Percentiles rank a stretch among this genome's conserved stretches.
phyloP scores from a whole-genome alignment of 176 grass and related monocot genomes.

The Microstegium vimineum region DNA sequence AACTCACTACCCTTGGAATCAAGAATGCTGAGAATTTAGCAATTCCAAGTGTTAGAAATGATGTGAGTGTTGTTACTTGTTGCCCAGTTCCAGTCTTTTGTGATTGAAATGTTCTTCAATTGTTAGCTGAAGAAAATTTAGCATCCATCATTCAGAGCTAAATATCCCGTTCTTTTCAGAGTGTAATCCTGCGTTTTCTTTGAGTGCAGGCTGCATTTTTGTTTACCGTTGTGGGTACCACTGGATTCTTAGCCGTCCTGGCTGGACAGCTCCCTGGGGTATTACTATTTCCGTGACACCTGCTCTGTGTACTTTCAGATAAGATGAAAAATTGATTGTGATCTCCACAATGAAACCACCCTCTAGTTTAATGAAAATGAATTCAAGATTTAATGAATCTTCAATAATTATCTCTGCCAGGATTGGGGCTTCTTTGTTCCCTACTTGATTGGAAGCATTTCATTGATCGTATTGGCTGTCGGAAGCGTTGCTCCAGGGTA shows the following conservation, averaged over 20 bases:
- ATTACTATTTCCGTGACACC: constrained; percentile 6
- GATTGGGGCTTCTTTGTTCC: constrained; percentile 99
- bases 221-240: constrained; percentile 78
- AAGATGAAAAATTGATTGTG: neutral
- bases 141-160: neutral
- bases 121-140: neutral
- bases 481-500: constrained; percentile 92
- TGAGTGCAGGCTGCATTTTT: constrained; percentile 76
- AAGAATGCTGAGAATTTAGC: constrained; percentile 92
- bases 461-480: constrained; percentile 72
- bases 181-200: neutral
- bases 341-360: no score
- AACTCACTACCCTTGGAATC: constrained; percentile 79
- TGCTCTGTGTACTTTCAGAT: neutral
- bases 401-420: constrained; percentile 26
- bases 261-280: constrained; percentile 92
- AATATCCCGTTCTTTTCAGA: neutral
- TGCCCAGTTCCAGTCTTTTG: neutral
- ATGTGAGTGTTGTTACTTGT: constrained; percentile 42
- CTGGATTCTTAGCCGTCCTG: constrained; percentile 73
- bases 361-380: neutral
- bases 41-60: constrained; percentile 94
- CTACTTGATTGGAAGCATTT: constrained; percentile 88
- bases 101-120: neutral
- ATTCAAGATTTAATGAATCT: neutral